Evolutionary conservation across 23 red algal genomes (phyloP).

Genomic region (Gracilaria caudata): DNA sequence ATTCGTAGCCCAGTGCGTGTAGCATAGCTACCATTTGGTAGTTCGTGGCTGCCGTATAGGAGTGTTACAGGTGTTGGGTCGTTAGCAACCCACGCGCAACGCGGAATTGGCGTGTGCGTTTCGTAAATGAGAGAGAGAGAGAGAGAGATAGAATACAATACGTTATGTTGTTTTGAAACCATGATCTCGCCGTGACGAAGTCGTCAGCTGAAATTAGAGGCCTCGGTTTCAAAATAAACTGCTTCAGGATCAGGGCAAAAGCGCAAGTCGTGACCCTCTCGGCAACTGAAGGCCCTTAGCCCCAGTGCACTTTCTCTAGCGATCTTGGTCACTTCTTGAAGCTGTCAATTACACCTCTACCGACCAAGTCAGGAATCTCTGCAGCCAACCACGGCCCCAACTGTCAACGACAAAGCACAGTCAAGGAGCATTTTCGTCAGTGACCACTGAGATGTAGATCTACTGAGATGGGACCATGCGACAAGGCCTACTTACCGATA

Average conservation of each 20-base stretch:
- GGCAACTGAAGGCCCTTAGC: background rate
- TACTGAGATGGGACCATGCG: background rate
- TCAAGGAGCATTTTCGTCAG: background rate
- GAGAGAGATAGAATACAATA: background rate
- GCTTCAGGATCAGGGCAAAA: background rate
- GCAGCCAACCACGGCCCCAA: constrained; percentile 90
- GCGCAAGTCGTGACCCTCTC: background rate
- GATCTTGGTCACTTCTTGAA: constrained; percentile 66
- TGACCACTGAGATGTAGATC: background rate
- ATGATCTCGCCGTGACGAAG: background rate
- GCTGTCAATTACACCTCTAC: constrained; percentile 75
- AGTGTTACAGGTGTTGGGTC: no score
- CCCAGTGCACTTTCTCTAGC: background rate
- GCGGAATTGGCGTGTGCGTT: no score
- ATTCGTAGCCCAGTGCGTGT: background rate
- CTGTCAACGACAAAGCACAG: background rate
- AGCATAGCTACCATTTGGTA: no score
- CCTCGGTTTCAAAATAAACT: background rate
- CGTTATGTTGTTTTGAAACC: background rate
- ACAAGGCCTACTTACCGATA: constrained; percentile 75
- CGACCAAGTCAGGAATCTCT: constrained; percentile 89
- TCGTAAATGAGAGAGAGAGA: background rate
- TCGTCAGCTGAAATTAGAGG: background rate
- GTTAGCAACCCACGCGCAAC: no score
- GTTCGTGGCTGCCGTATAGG: no score